Evolutionary conservation across 2,329 filamentous ascomycete genomes (phyloP).

Genomic region (Colletotrichum endophyticum): DNA sequence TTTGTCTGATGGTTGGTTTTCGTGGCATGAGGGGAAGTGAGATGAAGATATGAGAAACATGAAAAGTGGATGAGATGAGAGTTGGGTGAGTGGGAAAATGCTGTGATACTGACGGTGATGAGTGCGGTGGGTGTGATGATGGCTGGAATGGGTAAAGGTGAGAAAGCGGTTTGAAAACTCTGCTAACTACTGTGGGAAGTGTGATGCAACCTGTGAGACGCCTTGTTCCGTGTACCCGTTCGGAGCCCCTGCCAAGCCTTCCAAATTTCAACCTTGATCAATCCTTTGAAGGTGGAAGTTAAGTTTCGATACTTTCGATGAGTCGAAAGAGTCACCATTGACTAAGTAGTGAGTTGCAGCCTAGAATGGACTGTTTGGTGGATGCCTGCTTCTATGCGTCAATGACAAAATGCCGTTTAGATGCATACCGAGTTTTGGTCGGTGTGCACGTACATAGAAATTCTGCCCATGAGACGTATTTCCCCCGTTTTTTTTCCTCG

Average conservation of each 20-base stretch:
- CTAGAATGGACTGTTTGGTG: neutral
- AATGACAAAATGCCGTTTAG: neutral
- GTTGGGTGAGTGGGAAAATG: neutral
- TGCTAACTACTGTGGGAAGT: neutral
- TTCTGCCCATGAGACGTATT: neutral
- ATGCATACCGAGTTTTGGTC: neutral
- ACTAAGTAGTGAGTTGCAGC: neutral
- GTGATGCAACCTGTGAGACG: neutral
- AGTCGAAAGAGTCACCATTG: neutral
- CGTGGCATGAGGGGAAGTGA: neutral
- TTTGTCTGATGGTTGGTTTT: neutral
- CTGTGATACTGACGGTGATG: neutral
- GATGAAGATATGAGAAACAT: neutral
- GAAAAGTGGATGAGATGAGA: neutral
- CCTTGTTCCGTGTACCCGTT: neutral
- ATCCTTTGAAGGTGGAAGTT: neutral
- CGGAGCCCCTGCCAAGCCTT: neutral
- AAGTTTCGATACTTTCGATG: neutral
- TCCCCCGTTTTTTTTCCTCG: neutral
- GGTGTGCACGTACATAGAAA: neutral
- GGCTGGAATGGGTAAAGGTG: neutral
- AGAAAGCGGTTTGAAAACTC: neutral
- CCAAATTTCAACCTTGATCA: neutral
- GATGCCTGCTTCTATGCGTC: neutral
- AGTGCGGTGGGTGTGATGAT: neutral